A percentile compares a stretch with the other conserved stretches of the same genome.
These are phyloP conservation scores for Adansonia grandidieri DNA, from an alignment of 441 rosid genomes.

Conservation along the genomic window DNA sequence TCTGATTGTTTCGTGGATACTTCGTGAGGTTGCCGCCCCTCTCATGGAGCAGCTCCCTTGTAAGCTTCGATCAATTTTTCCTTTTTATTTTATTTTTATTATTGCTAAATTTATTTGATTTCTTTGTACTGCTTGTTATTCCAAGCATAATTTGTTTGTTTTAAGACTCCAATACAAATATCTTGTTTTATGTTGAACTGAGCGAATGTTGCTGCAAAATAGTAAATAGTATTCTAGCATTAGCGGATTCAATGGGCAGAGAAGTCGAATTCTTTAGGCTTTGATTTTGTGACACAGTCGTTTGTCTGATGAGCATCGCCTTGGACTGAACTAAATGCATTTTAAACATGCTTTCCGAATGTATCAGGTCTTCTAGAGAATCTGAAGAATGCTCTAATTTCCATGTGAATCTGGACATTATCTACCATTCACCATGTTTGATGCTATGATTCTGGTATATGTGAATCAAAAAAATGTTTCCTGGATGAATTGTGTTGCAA, in stretches of 20 bases:
- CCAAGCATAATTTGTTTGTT: not conserved
- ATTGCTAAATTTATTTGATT: not conserved
- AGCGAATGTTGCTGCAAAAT: not conserved
- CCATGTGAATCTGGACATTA: not conserved
- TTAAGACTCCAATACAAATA: not conserved
- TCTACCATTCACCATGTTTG: not conserved
- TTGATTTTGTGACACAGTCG: not conserved
- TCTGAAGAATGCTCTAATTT: not conserved
- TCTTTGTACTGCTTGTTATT: not conserved
- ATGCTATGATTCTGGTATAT: not conserved
- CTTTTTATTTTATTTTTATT: slow-evolving; percentile 1
- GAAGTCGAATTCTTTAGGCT: not conserved
- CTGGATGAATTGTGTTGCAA: not conserved
- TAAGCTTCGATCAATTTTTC: slow-evolving; percentile 39
- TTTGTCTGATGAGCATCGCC: not conserved
- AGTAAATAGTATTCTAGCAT: not conserved
- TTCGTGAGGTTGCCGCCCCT: slow-evolving; percentile 93
- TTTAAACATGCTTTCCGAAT: not conserved
- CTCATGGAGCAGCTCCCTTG: slow-evolving; percentile 95
- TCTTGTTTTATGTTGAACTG: not conserved
- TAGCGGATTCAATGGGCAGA: not conserved
- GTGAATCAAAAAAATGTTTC: not conserved
- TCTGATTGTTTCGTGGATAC: slow-evolving; percentile 82
- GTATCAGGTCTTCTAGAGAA: not conserved
- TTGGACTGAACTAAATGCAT: not conserved